Evolutionary conservation across 2,329 filamentous ascomycete genomes (phyloP).

Genomic region (Xylaria sp.): DNA sequence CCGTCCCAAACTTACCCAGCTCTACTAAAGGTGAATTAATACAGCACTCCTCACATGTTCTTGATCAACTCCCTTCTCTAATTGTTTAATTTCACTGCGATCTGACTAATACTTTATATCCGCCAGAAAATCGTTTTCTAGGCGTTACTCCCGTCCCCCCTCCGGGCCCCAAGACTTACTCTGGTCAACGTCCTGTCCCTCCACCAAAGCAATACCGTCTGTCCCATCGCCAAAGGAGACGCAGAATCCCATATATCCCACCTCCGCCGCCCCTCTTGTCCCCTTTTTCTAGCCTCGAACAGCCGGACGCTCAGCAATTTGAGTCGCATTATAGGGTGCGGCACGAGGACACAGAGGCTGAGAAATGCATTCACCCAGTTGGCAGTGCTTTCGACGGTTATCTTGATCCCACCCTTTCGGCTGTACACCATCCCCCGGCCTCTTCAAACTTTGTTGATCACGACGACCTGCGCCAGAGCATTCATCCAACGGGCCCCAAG

Average conservation of each 20-base stretch:
- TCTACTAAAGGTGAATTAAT: neutral
- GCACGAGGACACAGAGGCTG: neutral
- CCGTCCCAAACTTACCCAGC: neutral
- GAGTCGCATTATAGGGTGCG: neutral
- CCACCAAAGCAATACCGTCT: neutral
- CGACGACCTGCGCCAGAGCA: constrained; percentile 14
- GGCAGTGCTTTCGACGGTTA: neutral
- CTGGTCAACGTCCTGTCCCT: neutral
- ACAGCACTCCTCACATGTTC: neutral
- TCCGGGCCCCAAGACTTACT: neutral
- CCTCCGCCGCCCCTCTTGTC: neutral
- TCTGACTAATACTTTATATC: neutral
- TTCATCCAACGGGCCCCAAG: constrained; percentile 18
- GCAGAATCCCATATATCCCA: neutral
- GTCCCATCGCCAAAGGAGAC: neutral
- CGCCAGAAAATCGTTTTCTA: neutral
- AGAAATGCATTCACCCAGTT: neutral
- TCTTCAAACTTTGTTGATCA: neutral
- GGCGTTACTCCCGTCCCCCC: neutral
- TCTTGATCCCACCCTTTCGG: neutral
- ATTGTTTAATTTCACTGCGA: neutral
- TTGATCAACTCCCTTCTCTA: neutral
- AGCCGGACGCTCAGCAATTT: neutral
- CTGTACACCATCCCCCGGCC: neutral
- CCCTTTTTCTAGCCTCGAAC: neutral